Evolutionary conservation across 169 alveolate genomes (phyloP).

Genomic region (Plasmodium billcollinsi): DNA sequence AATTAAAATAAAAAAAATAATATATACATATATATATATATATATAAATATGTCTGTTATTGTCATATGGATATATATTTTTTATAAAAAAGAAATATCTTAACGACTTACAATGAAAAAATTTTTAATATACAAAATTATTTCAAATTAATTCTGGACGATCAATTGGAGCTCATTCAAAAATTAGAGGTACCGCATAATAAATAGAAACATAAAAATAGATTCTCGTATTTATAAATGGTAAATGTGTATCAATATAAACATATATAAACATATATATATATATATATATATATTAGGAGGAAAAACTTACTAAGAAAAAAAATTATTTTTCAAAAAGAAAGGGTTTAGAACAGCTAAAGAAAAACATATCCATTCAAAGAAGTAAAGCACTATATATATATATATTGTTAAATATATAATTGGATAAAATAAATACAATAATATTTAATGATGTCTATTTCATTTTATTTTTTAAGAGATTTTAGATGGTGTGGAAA

Average conservation of each 20-base stretch:
- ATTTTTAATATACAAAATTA: conserved; percentile 33
- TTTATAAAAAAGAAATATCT: conserved; percentile 28
- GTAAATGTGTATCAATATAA: neutral
- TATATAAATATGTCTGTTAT: neutral
- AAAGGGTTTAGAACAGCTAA: conserved; percentile 43
- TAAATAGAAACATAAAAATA: neutral
- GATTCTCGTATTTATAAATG: neutral
- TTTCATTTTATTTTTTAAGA: neutral
- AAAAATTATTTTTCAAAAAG: conserved; percentile 43
- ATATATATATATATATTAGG: conserved; percentile 6
- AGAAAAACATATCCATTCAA: conserved; percentile 23
- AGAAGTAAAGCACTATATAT: conserved; percentile 12
- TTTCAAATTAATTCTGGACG: conserved; percentile 49
- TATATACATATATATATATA: neutral
- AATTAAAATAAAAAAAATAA: neutral
- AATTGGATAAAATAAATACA: too few species aligned
- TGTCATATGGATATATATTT: neutral
- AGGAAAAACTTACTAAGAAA: conserved; percentile 48
- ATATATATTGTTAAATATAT: neutral
- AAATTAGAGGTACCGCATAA: conserved; percentile 25
- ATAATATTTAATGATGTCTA: too few species aligned
- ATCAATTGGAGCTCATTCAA: conserved; percentile 43
- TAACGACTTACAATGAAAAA: conserved; percentile 31
- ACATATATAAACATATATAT: neutral
- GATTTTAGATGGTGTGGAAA: conserved; percentile 24